A percentile compares a stretch with the other conserved stretches of the same genome.
Conservation (phyloP, 2,329 filamentous ascomycete species). For the Allantophomopsis lycopodina region DNA sequence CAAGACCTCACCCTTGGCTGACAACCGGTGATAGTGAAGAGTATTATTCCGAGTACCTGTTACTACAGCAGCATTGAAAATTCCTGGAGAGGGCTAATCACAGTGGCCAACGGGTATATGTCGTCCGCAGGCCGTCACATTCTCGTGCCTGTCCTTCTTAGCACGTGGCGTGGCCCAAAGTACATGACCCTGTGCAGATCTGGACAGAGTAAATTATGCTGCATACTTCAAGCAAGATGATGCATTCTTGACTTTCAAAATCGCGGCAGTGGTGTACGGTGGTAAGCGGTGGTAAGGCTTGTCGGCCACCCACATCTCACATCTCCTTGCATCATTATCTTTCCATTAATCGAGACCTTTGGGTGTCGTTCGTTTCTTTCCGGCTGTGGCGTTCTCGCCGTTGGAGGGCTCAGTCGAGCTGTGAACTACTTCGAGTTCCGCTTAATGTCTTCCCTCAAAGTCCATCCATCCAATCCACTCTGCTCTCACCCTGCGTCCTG, state of each 20-base stretch:
- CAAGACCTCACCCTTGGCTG: too few relatives aligned
- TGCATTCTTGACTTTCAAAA: conserved; percentile 12
- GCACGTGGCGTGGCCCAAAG: conserved; percentile 1
- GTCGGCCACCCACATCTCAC: neutral
- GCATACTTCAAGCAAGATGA: conserved; percentile 14
- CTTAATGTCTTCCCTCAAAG: too few relatives aligned
- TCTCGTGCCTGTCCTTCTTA: neutral
- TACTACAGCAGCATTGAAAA: too few relatives aligned
- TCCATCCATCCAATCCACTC: conserved; percentile 8
- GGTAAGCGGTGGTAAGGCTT: too few relatives aligned
- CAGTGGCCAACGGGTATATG: too few relatives aligned
- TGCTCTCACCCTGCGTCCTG: conserved; percentile 10
- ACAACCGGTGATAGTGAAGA: too few relatives aligned
- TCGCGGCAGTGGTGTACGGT: too few relatives aligned
- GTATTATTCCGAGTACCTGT: too few relatives aligned
- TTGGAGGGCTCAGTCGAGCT: neutral
- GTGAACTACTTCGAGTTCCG: too few relatives aligned
- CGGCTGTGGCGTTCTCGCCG: conserved; percentile 4
- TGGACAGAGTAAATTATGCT: conserved; percentile 5
- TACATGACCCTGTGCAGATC: conserved; percentile 3
- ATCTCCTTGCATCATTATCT: conserved; percentile 11
- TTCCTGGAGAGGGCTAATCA: too few relatives aligned
- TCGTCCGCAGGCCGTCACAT: neutral
- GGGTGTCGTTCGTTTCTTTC: conserved; percentile 4
- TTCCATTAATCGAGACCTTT: conserved; percentile 3